Conservation (phyloP, 441 rosid species). For the Syzygium syzygioides region DNA sequence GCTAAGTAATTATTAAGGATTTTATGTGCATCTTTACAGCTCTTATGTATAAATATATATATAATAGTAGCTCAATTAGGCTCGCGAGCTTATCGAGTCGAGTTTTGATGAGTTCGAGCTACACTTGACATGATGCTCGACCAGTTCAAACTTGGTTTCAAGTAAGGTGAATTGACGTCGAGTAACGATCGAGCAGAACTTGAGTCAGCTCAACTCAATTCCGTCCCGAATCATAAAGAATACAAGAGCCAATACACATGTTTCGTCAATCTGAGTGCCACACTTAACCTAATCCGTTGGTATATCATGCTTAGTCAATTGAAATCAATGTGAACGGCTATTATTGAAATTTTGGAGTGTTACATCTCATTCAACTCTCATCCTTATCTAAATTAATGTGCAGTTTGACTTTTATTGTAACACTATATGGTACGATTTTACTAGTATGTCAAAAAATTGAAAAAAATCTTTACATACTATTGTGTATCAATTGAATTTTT, state of each 20-base stretch:
- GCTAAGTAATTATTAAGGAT: background rate
- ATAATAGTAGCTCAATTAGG: background rate
- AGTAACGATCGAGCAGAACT: background rate
- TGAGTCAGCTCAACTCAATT: background rate
- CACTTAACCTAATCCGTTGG: background rate
- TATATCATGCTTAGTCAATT: background rate
- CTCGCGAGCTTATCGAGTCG: rapidly evolving
- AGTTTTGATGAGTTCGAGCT: background rate
- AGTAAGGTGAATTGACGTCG: background rate
- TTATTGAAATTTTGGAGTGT: background rate
- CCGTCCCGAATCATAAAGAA: background rate
- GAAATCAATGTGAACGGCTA: too few species aligned
- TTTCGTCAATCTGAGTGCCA: background rate
- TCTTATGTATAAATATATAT: background rate
- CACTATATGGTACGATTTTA: background rate
- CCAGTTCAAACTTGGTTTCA: background rate
- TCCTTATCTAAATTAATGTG: background rate
- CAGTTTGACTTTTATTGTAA: background rate
- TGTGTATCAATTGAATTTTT: background rate
- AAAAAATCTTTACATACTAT: background rate
- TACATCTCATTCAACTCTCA: background rate
- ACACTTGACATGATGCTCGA: background rate
- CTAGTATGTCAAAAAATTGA: background rate
- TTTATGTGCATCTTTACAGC: background rate
- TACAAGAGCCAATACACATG: background rate